Evolutionary conservation across 257 asterid species (phyloP).

Genomic region (Solanum boliviense): DNA sequence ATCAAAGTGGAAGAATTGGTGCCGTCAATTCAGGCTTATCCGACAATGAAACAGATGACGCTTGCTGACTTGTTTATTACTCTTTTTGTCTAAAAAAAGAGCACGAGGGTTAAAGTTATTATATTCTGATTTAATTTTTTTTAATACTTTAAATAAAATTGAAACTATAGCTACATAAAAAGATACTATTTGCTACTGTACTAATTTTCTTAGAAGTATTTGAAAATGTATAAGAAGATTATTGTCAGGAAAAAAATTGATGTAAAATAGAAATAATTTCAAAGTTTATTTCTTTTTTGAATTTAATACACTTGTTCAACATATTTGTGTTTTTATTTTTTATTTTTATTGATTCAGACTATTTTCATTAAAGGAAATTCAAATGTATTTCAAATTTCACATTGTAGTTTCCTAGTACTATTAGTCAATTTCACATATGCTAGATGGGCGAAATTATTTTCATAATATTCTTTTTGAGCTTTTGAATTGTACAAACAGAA

Average conservation of each 20-base stretch:
- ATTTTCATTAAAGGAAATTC: not conserved
- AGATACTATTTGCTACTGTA: too few relatives aligned
- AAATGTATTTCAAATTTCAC: not conserved
- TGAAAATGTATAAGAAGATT: not conserved
- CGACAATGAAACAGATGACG: constrained; percentile 21
- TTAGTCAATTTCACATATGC: not conserved
- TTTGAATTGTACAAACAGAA: not conserved
- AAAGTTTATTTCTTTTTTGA: not conserved
- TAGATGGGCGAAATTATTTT: not conserved
- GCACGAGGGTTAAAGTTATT: not conserved
- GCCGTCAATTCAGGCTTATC: constrained; percentile 22
- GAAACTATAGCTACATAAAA: not conserved
- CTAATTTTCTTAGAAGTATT: not conserved
- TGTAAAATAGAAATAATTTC: not conserved
- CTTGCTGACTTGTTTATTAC: constrained; percentile 12
- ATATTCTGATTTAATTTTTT: not conserved
- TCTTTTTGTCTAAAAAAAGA: not conserved
- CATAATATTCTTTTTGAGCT: not conserved
- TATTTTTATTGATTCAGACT: not conserved
- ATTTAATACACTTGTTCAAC: not conserved
- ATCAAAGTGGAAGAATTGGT: constrained; percentile 26
- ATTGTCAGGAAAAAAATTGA: not conserved
- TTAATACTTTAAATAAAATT: not conserved
- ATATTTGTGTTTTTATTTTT: not conserved
- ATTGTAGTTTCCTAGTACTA: not conserved